Evolutionary conservation across 192 early-diverging fungal genomes (phyloP).

Genomic region (Piromyces finnis): DNA sequence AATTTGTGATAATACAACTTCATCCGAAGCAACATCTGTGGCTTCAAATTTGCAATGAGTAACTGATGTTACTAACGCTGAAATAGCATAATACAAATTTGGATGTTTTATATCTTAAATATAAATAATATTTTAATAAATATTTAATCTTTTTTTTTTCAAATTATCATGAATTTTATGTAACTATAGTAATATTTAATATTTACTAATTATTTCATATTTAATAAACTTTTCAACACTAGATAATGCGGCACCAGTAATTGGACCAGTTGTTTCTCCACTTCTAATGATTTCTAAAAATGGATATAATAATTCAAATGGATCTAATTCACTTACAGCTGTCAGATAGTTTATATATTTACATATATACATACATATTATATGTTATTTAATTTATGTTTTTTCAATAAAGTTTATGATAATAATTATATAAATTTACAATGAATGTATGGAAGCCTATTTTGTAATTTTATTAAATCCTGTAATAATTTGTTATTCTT

Average conservation of each 20-base stretch:
- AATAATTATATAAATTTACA: too few species aligned
- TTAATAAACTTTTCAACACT: slow-evolving; percentile 79
- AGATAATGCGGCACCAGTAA: slow-evolving; percentile 76
- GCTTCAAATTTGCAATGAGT: slow-evolving; percentile 94
- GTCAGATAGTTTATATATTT: neutral
- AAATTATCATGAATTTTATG: too few species aligned
- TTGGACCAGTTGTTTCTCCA: slow-evolving; percentile 84
- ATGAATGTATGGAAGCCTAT: neutral
- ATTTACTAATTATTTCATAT: slow-evolving; percentile 47
- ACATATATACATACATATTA: neutral
- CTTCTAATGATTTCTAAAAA: slow-evolving; percentile 85
- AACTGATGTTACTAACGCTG: slow-evolving; percentile 56
- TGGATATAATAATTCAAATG: slow-evolving; percentile 58
- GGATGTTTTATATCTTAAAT: slow-evolving; percentile 22
- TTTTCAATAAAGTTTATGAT: too few species aligned
- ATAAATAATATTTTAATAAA: neutral
- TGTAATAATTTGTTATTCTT: neutral
- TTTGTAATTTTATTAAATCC: neutral
- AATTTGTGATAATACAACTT: slow-evolving; percentile 81
- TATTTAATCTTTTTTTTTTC: too few species aligned
- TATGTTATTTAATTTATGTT: neutral
- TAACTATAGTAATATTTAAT: neutral
- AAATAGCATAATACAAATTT: slow-evolving; percentile 47
- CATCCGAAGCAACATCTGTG: slow-evolving; percentile 81
- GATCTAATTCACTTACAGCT: slow-evolving; percentile 46